Base-by-base conservation (phyloP, 1,139 yeast genomes). In the Candida tetrigidarum region DNA sequence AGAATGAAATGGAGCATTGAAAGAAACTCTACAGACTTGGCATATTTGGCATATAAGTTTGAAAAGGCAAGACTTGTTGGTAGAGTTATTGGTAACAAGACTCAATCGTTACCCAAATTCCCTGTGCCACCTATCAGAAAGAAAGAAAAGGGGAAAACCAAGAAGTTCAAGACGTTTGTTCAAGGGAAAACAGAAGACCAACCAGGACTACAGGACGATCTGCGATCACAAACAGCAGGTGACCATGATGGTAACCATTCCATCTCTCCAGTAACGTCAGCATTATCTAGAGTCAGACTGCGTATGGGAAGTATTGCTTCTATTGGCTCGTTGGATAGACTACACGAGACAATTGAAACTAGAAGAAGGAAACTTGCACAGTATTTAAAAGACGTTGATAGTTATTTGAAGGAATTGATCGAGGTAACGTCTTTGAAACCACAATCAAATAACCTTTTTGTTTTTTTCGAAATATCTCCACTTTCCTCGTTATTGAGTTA, bases 381-480 rank as follows among this genome's bases (percentile, higher is more conserved):
- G 28, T 74, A 74, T 48, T 64, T 71, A 28, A 49, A 43, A 30
- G 72, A 71, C 32, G 71, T 88, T 23, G 86, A 83, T 50, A 71
- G 73, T 15, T 93, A 92, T 59, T 71, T 93, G 48, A 77, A 80
- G 41, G 76, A 80, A 12, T 67, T 92, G 46, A 77, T 86, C 46
- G 68, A 74, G 19, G 67, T 77, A 10, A 76, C 89, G 40, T 78
- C 84, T 2, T 76, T 90, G 58, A 79, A 84, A 41, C 90, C 96
- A 0, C 96, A 89, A 55, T 84, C 96, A 0, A 90, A 91, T 58
- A 74, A 86, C 48, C 62, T 93, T 14, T 87, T 92, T 56, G 91
- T 86, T 51, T 93, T 93, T 61, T 81, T 93, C 51, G 99, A 93
- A 58, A 69, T 93, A 15, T 90, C 97, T 0, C 96, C 96, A 2